These are phyloP conservation scores for Polyporus tsugae DNA, from an alignment of 1,284 basidiomycete genomes.

Conservation along the genomic window DNA sequence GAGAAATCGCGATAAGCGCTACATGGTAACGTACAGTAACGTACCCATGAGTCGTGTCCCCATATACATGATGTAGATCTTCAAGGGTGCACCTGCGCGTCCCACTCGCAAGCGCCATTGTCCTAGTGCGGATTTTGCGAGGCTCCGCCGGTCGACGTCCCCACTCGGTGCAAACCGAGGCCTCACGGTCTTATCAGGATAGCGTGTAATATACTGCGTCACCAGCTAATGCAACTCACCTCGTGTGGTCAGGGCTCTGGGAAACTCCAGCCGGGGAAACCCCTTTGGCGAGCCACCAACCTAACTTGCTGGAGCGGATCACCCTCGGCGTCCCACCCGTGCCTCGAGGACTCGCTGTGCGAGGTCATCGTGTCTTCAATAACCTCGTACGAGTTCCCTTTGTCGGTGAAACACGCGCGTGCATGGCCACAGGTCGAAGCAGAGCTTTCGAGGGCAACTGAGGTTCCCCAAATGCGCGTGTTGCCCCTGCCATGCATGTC, in stretches of 20 bases:
- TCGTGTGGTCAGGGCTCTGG: not conserved
- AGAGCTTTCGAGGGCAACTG: not conserved
- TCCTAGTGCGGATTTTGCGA: slow-evolving; percentile 14
- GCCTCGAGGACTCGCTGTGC: not conserved
- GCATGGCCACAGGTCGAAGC: not conserved
- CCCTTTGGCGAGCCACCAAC: slow-evolving; percentile 1
- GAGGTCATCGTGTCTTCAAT: not conserved
- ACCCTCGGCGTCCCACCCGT: not conserved
- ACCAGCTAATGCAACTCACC: not conserved
- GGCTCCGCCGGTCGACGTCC: not conserved
- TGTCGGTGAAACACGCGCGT: not conserved
- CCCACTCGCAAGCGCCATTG: not conserved
- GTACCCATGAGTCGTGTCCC: not conserved
- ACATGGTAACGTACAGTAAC: slow-evolving; percentile 3
- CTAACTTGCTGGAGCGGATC: slow-evolving; percentile 1
- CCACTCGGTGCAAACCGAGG: slow-evolving; percentile 1
- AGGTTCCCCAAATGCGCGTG: not conserved
- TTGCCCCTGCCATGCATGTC: not conserved
- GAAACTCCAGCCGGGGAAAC: not conserved
- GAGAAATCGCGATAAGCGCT: slow-evolving; percentile 16
- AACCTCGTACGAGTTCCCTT: not conserved
- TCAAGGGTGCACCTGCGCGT: slow-evolving; percentile 7
- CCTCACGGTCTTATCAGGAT: not conserved
- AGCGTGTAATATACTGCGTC: not conserved
- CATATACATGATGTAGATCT: not conserved